Evolutionary conservation across 1,139 yeast genomes (phyloP).

Genomic region (Casaregolazyma lundiana): DNA sequence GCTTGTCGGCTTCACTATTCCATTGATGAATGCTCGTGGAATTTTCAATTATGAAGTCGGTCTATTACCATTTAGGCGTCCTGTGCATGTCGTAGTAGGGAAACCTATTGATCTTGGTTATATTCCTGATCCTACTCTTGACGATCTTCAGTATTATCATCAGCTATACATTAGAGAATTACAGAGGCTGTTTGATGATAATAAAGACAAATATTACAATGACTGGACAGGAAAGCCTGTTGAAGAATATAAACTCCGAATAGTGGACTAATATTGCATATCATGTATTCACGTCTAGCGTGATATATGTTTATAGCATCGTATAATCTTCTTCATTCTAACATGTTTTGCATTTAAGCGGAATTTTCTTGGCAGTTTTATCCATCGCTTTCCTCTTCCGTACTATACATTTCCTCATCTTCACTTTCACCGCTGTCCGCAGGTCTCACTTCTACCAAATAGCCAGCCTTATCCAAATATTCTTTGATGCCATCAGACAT

Average conservation of each 20-base stretch:
- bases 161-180: constrained; percentile 64
- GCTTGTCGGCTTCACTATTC: constrained; percentile 75
- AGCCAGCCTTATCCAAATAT: constrained; percentile 54
- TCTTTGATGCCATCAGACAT: constrained; percentile 46
- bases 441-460: constrained; percentile 38
- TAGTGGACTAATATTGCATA: constrained; percentile 21
- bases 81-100: constrained; percentile 68
- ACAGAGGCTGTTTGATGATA: constrained; percentile 59
- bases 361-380: too few relatives aligned
- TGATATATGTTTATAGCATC: constrained; percentile 6
- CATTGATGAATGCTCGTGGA: constrained; percentile 90
- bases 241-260: constrained; percentile 16
- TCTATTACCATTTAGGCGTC: constrained; percentile 75
- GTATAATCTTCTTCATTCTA: background rate
- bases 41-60: constrained; percentile 92
- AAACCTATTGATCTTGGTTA: constrained; percentile 69
- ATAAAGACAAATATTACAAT: constrained; percentile 49
- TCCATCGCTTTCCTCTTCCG: constrained; percentile 12
- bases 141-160: constrained; percentile 68
- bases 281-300: background rate
- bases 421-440: constrained; percentile 29
- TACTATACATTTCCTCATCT: constrained; percentile 14
- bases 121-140: constrained; percentile 40
- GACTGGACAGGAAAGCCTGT: constrained; percentile 16
- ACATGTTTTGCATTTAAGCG: background rate